Conservation (phyloP, 1,284 basidiomycete species). For the Rugosomyces carneus region DNA sequence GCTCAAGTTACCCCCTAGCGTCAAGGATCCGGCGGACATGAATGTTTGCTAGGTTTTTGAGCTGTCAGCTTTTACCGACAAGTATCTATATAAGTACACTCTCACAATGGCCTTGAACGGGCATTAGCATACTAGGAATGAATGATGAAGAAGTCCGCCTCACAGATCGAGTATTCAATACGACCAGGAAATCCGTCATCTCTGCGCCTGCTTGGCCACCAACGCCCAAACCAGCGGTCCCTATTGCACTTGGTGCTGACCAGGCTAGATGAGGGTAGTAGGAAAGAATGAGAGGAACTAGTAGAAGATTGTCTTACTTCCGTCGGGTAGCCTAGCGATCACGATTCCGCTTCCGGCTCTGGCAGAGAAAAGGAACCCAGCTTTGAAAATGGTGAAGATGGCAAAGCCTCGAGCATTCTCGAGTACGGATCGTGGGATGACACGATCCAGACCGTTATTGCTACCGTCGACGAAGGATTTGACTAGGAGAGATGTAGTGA, state of each 20-base stretch:
- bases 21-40: slow-evolving; percentile 92
- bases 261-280: slow-evolving; percentile 51
- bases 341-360: slow-evolving; percentile 89
- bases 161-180: slow-evolving; percentile 80
- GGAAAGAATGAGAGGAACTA: slow-evolving; percentile 1
- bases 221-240: slow-evolving; percentile 89
- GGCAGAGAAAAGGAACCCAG: slow-evolving; percentile 72
- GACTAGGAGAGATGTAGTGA: slow-evolving; percentile 34
- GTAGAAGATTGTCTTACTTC: slow-evolving; percentile 56
- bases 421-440: slow-evolving; percentile 63
- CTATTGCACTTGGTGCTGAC: slow-evolving; percentile 94
- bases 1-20: slow-evolving; percentile 89
- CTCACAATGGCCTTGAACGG: slow-evolving; percentile 52
- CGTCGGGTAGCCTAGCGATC: slow-evolving; percentile 81
- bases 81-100: slow-evolving; percentile 12
- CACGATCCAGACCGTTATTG: slow-evolving; percentile 71
- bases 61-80: slow-evolving; percentile 5
- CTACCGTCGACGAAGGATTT: slow-evolving; percentile 65
- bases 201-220: slow-evolving; percentile 83
- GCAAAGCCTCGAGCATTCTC: slow-evolving; percentile 81
- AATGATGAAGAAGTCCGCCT: slow-evolving; percentile 25
- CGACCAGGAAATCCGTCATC: slow-evolving; percentile 92
- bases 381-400: slow-evolving; percentile 78
- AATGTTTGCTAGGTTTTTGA: slow-evolving; percentile 61
- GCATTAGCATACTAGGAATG: slow-evolving; percentile 9